These are phyloP conservation scores for Hyparrhenia diplandra DNA, from an alignment of 176 grass and related monocot species.

Conservation along the genomic window DNA sequence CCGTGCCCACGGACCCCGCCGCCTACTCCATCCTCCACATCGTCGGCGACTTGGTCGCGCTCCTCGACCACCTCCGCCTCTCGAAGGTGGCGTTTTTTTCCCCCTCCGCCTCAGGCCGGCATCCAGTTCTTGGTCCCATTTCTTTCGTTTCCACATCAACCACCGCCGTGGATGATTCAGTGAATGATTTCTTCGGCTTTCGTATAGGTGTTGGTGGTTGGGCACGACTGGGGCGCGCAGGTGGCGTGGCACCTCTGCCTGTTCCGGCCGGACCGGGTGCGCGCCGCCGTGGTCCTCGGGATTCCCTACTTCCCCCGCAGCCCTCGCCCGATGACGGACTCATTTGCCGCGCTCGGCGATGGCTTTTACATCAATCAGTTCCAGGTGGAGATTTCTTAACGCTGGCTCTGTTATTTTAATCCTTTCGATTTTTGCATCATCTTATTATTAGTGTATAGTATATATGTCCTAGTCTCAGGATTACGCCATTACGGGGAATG, in stretches of 20 bases:
- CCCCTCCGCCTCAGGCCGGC: too few relatives aligned
- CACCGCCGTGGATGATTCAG: too few relatives aligned
- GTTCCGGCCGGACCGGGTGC: conserved; percentile 58
- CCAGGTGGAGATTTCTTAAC: conserved; percentile 17
- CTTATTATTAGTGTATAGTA: too few relatives aligned
- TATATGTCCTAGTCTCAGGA: too few relatives aligned
- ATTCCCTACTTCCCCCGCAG: conserved; percentile 43
- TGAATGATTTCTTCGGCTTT: too few relatives aligned
- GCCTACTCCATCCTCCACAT: conserved; percentile 48
- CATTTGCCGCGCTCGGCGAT: conserved; percentile 27
- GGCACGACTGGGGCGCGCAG: conserved; percentile 48
- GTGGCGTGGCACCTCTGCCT: conserved; percentile 59
- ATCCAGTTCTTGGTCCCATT: too few relatives aligned
- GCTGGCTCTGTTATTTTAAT: not conserved
- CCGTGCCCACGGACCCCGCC: conserved; percentile 23
- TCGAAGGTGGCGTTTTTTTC: conserved; percentile 30
- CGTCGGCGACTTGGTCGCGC: conserved; percentile 50
- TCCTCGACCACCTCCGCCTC: conserved; percentile 45
- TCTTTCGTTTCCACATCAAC: too few relatives aligned
- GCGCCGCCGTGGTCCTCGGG: conserved; percentile 36
- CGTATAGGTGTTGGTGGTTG: conserved; percentile 42
- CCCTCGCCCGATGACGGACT: not conserved
- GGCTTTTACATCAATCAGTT: conserved; percentile 58
- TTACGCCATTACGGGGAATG: too few relatives aligned
- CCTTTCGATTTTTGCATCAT: not conserved